These are phyloP conservation scores for Pisolithus sp. DNA, from an alignment of 768 basidiomycete genomes.

Conservation along the genomic window DNA sequence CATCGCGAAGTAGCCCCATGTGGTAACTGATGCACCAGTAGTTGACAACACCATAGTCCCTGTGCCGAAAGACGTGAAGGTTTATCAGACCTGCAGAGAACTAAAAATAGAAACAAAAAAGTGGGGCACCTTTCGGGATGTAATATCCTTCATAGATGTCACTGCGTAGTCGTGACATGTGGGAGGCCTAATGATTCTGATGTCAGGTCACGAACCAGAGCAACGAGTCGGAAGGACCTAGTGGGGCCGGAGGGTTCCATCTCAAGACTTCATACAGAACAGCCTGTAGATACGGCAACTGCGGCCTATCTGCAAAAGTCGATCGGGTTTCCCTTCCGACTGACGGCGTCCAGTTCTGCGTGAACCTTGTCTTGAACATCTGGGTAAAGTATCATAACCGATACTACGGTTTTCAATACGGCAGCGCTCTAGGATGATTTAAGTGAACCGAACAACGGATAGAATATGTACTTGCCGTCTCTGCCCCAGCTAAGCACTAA, in stretches of 20 bases:
- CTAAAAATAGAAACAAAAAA: background rate
- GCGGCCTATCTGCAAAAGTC: background rate
- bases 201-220: background rate
- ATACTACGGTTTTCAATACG: background rate
- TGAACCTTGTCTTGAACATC: slow-evolving; percentile 5
- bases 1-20: background rate
- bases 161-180: slow-evolving; percentile 2
- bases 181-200: background rate
- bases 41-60: background rate
- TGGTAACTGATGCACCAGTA: background rate
- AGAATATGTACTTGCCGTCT: background rate
- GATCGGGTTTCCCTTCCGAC: slow-evolving; percentile 1
- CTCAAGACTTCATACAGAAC: slow-evolving; percentile 4
- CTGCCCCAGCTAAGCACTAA: background rate
- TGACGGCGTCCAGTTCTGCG: slow-evolving; percentile 4
- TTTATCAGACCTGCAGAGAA: too few relatives aligned
- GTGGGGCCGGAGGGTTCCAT: slow-evolving; percentile 1
- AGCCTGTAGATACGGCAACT: slow-evolving; percentile 5
- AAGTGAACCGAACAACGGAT: too few relatives aligned
- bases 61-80: background rate
- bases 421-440: slow-evolving; percentile 6
- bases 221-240: slow-evolving; percentile 2
- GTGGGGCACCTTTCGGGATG: slow-evolving; percentile 14
- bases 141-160: slow-evolving; percentile 16
- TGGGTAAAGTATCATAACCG: slow-evolving; percentile 4